Conservation (phyloP, 2,329 filamentous ascomycete species). For the Botryotinia convoluta region DNA sequence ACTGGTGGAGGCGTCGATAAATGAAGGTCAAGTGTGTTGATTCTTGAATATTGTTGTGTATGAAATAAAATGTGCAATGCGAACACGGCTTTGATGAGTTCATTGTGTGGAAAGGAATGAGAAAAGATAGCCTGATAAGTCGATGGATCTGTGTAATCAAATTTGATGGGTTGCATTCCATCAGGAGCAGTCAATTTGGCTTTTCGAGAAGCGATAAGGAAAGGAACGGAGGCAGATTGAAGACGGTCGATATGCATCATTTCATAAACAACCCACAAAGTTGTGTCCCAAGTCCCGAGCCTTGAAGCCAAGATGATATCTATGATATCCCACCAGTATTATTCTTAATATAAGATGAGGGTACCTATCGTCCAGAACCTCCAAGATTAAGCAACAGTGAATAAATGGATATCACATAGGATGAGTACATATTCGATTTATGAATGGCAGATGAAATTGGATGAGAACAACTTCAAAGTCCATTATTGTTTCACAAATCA, state of each 20-base stretch:
- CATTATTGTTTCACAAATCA: not conserved
- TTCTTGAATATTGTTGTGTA: not conserved
- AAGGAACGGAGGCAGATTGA: not conserved
- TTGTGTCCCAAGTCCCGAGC: not conserved
- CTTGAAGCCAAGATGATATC: not conserved
- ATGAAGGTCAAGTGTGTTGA: not conserved
- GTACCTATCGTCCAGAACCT: not conserved
- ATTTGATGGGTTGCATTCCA: not conserved
- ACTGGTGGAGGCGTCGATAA: not conserved
- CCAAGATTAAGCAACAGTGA: not conserved
- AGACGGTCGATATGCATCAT: not conserved
- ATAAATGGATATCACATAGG: not conserved
- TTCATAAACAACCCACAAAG: rapidly evolving
- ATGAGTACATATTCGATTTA: not conserved
- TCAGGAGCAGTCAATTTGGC: not conserved
- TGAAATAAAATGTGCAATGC: not conserved
- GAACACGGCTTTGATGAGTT: not conserved
- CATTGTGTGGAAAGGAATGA: not conserved
- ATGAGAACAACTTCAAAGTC: not conserved
- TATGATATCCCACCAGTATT: not conserved
- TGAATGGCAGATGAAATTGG: not conserved
- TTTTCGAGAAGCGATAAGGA: slow-evolving; percentile 7
- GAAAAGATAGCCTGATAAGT: not conserved
- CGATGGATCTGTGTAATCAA: not conserved
- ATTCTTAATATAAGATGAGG: not conserved